These are phyloP conservation scores for Neofusicoccum kwambonambiense DNA, from an alignment of 2,329 filamentous ascomycete species.

Conservation along the genomic window DNA sequence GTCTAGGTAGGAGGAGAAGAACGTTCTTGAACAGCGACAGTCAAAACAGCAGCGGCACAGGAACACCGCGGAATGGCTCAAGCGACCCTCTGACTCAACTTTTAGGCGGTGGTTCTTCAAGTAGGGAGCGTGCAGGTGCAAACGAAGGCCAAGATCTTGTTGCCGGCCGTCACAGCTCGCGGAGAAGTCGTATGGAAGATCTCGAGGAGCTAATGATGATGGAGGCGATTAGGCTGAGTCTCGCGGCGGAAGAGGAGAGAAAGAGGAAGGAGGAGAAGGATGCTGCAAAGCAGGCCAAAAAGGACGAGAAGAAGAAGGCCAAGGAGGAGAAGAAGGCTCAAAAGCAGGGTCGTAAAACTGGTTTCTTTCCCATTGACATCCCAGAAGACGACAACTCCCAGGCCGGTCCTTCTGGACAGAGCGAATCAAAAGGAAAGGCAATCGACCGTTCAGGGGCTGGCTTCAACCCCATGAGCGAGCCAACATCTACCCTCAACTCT, in stretches of 20 bases:
- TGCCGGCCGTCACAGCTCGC: conserved; percentile 49
- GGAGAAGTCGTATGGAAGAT: conserved; percentile 70
- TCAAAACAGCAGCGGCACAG: conserved; percentile 44
- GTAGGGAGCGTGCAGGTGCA: conserved; percentile 26
- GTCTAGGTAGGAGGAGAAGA: conserved; percentile 45
- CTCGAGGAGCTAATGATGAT: conserved; percentile 98
- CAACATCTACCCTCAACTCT: conserved; percentile 42
- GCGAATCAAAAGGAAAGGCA: conserved; percentile 50
- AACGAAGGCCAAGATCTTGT: conserved; percentile 38
- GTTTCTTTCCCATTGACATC: conserved; percentile 40
- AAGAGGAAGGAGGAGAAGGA: conserved; percentile 82
- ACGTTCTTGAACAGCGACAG: conserved; percentile 53
- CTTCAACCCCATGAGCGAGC: conserved; percentile 44
- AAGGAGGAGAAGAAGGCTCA: conserved; percentile 65
- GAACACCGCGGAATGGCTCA: conserved; percentile 42
- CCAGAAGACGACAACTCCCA: conserved; percentile 35
- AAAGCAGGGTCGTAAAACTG: conserved; percentile 65
- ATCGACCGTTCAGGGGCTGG: conserved; percentile 43
- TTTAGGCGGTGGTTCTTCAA: conserved; percentile 27
- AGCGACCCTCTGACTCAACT: conserved; percentile 24
- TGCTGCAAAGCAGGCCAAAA: conserved; percentile 77
- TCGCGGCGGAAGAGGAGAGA: conserved; percentile 93
- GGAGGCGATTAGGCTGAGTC: conserved; percentile 86
- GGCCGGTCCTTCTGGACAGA: conserved; percentile 52
- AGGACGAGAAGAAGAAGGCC: conserved; percentile 73